Evolutionary conservation across 768 basidiomycete genomes (phyloP), one percentile per base, ranked within the genome.

Genomic region (Naganishia randhawae): DNA sequence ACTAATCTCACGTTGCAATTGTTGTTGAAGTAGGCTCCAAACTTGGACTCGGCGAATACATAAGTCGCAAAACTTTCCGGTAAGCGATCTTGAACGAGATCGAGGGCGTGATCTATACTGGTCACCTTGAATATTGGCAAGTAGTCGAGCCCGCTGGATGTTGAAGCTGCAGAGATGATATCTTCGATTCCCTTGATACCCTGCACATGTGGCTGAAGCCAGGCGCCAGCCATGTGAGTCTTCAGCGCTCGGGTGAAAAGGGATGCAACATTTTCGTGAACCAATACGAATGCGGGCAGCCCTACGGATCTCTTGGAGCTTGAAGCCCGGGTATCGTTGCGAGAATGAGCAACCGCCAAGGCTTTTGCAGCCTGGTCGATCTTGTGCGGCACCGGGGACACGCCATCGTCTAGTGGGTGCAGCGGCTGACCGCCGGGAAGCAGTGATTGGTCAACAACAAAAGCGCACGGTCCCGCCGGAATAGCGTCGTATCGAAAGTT

Each of bases 361-460:
- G 41, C 33, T 31, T 14, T 9, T 22, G 57, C 66, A 31, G 55
- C 57, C 13, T 50, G 54, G 11, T 54, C 41, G 35, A 67, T 33
- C 29, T 29, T 29, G 7, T 57, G 54, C 25, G 66, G 66, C 27
- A 51, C 45, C 9, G 50, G 50, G 8, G 16, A 51, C 0, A 37
- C 50, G 2, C 50, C 63, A 25, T 50, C 61, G 31, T 42, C 39
- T 13, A 63, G 39, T 29, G 61, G 61, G 39, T 41, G 37, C 19
- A 63, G 61, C 14, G 61, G 61, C n/a, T 65, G 42, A 51, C 48
- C 50, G 16, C 31, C 48, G 7, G 61, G 48, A 17, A 68, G 25
- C 29, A 68, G 50, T n/a, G 53, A 61, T 29, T 68, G 67, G 50
- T 68, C 67, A 13, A 68, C 45, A 29, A 68, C 63, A 14, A 68